Base-by-base conservation (phyloP, 805 yeast species). In the Starmerella etchellsii region DNA sequence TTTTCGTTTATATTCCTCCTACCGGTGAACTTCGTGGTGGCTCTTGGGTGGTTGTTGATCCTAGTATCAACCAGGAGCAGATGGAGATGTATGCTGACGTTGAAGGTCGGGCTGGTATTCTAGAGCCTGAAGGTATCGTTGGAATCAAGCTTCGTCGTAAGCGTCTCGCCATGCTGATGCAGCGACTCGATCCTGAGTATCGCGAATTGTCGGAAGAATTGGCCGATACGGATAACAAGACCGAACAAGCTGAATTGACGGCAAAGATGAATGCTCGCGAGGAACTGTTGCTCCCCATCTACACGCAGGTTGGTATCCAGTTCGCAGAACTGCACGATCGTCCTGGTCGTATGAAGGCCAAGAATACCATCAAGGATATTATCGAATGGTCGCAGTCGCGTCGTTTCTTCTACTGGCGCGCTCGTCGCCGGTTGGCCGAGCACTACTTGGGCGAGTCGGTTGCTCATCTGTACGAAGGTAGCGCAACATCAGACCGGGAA, bases 1-100 rank as follows among this genome's bases (percentile, higher is more conserved):
- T 91, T 51, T 79, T 91, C 67, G 84, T 91, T 21, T 91, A 91
- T 65, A 88, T 91, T 62, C 98, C 99, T 39, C 99, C 99, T 44
- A 76, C 81, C 52, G 98, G 97, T 62, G 99, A 91, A 66, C 73
- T 91, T 53, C 81, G 99, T 74, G 99, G 99, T 70, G 99, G 99
- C 62, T 88, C 98, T 21, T 91, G 99, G 99, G 99, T 93, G 42
- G 99, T 91, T 53, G 95, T 91, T 60, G 99, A 91, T 65, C 96
- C 98, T 50, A 83, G 96, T 37, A 91, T 91, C 67, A 91, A 93
- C 64, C 64, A 81, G 35, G 96, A 87, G 48, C 83, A 83, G 82
- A 93, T 91, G 95, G 99, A 91, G 68, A 88, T 91, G 96, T 91
- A 88, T 56, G 97, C 97, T 19, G 98, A 93, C 63, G 79, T 74